Conservation (phyloP, 1,139 yeast species). For the Arxiozyma bovina region DNA sequence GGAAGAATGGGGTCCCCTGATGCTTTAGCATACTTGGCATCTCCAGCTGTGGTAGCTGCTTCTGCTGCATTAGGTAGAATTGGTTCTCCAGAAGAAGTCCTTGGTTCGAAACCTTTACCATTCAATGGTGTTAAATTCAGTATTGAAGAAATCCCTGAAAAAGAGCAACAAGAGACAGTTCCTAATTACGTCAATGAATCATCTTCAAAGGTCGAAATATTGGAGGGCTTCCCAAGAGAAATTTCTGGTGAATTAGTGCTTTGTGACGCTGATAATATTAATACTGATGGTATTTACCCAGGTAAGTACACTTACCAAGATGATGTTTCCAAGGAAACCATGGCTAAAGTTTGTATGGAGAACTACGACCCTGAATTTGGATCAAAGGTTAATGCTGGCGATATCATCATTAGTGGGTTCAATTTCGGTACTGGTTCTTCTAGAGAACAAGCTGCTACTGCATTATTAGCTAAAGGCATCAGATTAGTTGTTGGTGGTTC, state of each 20-base stretch:
- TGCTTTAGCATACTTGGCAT: conserved; percentile 90
- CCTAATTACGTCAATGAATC: conserved; percentile 26
- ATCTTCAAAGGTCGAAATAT: conserved; percentile 45
- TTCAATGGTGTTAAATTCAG: conserved; percentile 25
- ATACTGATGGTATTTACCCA: conserved; percentile 97
- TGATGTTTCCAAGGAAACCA: conserved; percentile 83
- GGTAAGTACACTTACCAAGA: conserved; percentile 98
- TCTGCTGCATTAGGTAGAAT: conserved; percentile 90
- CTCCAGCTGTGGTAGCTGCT: conserved; percentile 98
- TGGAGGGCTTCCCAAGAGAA: conserved; percentile 82
- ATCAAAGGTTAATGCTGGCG: conserved; percentile 72
- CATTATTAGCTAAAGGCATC: conserved; percentile 89
- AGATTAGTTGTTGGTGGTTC: conserved; percentile 92
- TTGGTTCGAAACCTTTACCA: conserved; percentile 35
- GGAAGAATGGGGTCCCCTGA: conserved; percentile 99
- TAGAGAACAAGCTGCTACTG: conserved; percentile 99
- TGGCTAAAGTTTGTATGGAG: conserved; percentile 99
- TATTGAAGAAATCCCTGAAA: conserved; percentile 32
- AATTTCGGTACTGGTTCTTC: conserved; percentile 98
- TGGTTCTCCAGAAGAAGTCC: conserved; percentile 82
- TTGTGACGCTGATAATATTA: conserved; percentile 95
- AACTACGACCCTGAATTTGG: conserved; percentile 89
- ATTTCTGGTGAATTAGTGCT: conserved; percentile 86
- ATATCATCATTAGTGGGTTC: conserved; percentile 83
- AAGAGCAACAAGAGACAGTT: conserved; percentile 29